phyloP scores from a whole-genome alignment of 331 rosid species.

The Malus hybrid region DNA sequence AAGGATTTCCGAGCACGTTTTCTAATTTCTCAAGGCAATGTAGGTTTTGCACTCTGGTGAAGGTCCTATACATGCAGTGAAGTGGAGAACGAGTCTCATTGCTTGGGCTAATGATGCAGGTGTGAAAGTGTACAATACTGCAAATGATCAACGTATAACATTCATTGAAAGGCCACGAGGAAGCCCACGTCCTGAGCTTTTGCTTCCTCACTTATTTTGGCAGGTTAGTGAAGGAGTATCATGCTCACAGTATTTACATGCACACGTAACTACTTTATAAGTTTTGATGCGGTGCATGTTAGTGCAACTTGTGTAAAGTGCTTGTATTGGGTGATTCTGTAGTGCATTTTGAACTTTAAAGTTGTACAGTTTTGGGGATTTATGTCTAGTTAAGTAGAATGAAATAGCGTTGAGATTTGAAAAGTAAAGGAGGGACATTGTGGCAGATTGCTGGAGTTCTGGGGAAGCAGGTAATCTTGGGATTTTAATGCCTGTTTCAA shows the following conservation, averaged over 20 bases:
- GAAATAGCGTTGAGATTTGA: neutral
- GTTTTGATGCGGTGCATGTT: neutral
- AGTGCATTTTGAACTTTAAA: neutral
- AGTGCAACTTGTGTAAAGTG: neutral
- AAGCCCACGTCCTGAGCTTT: slow-evolving; percentile 84
- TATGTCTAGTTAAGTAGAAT: neutral
- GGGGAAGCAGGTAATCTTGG: neutral
- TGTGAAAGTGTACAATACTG: slow-evolving; percentile 89
- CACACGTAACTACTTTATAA: neutral
- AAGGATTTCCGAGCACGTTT: neutral
- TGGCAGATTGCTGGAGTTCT: neutral
- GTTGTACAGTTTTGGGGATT: neutral
- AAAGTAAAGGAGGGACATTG: neutral
- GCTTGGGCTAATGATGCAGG: slow-evolving; percentile 99
- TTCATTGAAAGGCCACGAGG: slow-evolving; percentile 93
- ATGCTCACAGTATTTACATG: slow-evolving; percentile 11
- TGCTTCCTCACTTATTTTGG: slow-evolving; percentile 96
- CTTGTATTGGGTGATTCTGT: neutral
- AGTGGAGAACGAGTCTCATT: slow-evolving; percentile 91
- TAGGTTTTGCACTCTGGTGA: slow-evolving; percentile 98
- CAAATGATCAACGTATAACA: slow-evolving; percentile 86
- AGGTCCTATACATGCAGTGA: slow-evolving; percentile 94
- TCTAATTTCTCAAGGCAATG: slow-evolving; percentile 12
- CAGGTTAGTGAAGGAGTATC: slow-evolving; percentile 61
- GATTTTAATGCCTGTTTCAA: neutral